Conservation (phyloP, 2,329 filamentous ascomycete species). For the Fusarium miscanthi region DNA sequence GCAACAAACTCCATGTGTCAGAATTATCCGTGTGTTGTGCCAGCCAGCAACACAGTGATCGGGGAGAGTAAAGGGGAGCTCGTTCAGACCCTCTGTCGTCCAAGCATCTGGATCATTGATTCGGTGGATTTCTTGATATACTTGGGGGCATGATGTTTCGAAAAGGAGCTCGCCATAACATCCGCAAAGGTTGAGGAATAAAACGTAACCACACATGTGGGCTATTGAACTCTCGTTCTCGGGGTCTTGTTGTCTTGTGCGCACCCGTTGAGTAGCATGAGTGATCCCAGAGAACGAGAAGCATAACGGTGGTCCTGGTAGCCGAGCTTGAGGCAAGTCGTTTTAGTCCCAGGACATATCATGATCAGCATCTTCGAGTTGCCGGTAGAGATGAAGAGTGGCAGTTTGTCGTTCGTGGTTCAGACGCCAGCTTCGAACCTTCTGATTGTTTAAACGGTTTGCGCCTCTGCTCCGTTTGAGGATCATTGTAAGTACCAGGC, state of each 20-base stretch:
- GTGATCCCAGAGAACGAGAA: not conserved
- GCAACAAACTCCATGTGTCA: conserved; percentile 28
- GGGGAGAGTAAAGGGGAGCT: conserved; percentile 43
- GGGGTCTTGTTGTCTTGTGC: conserved; percentile 18
- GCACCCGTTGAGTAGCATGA: conserved; percentile 22
- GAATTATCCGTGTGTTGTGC: conserved; percentile 40
- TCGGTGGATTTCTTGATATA: conserved; percentile 43
- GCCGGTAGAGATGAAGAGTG: not conserved
- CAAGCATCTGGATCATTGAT: conserved; percentile 46
- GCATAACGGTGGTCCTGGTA: conserved; percentile 24
- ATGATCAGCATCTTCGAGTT: conserved; percentile 19
- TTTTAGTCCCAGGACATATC: conserved; percentile 21
- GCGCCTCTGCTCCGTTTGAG: conserved; percentile 13
- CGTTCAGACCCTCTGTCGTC: conserved; percentile 27
- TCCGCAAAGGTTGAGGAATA: conserved; percentile 44
- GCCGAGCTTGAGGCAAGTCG: not conserved
- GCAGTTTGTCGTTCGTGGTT: conserved; percentile 9
- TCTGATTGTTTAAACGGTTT: conserved; percentile 11
- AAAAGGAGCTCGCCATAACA: conserved; percentile 42
- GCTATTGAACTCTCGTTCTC: conserved; percentile 1
- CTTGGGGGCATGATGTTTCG: conserved; percentile 37
- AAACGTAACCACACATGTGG: conserved; percentile 47
- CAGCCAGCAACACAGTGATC: conserved; percentile 41
- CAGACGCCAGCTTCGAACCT: not conserved
- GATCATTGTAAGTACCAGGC: not conserved